Evolutionary conservation across 352 stramenopile genomes (phyloP).

Genomic region (Pythium volutum): DNA sequence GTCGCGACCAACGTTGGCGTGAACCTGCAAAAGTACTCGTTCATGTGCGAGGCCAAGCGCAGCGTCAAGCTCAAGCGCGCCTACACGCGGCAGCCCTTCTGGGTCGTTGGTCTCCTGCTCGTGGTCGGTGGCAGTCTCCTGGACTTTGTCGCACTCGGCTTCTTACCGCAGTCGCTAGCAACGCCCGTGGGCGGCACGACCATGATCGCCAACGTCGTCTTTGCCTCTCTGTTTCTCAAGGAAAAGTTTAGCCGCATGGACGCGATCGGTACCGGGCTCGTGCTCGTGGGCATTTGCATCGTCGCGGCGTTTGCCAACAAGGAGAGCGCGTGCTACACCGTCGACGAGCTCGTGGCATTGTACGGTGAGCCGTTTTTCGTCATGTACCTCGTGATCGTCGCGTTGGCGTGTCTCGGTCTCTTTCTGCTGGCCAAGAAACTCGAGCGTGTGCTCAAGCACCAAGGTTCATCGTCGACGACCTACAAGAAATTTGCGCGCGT

Average conservation of each 20-base stretch:
- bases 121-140: slow-evolving; percentile 67
- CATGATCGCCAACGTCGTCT: slow-evolving; percentile 83
- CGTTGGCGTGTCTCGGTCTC: slow-evolving; percentile 31
- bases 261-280: slow-evolving; percentile 58
- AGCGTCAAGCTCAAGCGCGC: slow-evolving; percentile 51
- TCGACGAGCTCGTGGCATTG: slow-evolving; percentile 64
- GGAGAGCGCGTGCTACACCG: slow-evolving; percentile 68
- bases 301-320: slow-evolving; percentile 81
- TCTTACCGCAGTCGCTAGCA: slow-evolving; percentile 77
- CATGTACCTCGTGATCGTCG: slow-evolving; percentile 61
- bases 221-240: slow-evolving; percentile 76
- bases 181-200: slow-evolving; percentile 75
- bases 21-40: slow-evolving; percentile 88
- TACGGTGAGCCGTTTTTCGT: slow-evolving; percentile 64
- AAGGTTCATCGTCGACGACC: slow-evolving; percentile 37
- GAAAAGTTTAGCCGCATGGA: slow-evolving; percentile 65
- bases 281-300: slow-evolving; percentile 72
- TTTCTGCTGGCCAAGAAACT: slow-evolving; percentile 45
- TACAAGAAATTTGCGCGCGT: slow-evolving; percentile 58
- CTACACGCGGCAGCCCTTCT: slow-evolving; percentile 76
- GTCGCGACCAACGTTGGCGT: slow-evolving; percentile 82
- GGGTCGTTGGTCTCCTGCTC: slow-evolving; percentile 72
- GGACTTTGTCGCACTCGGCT: slow-evolving; percentile 77
- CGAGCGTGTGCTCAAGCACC: slow-evolving; percentile 35
- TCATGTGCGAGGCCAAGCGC: slow-evolving; percentile 79